Conservation (phyloP, 129 eudicot genomes). For the Artemisia tridentata region DNA sequence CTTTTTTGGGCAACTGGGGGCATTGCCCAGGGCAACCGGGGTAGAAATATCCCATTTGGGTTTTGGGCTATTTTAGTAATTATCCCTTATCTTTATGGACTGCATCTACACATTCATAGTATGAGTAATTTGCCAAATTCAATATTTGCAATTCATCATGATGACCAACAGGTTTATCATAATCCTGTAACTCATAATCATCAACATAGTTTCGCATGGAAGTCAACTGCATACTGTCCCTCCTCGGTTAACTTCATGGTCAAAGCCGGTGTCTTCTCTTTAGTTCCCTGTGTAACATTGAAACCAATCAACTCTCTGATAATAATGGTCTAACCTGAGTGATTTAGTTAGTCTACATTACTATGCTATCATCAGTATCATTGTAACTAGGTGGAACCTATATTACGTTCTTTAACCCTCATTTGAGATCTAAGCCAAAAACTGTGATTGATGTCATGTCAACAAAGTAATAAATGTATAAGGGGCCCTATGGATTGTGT, state of each 20-base stretch:
- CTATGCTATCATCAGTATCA: neutral
- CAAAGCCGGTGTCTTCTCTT: conserved; percentile 56
- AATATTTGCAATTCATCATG: too few relatives aligned
- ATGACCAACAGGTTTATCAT: too few relatives aligned
- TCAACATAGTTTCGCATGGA: conserved; percentile 85
- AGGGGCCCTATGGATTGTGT: neutral
- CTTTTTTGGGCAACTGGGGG: too few relatives aligned
- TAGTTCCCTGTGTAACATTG: conserved; percentile 58
- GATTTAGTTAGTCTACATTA: neutral
- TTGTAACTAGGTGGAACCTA: neutral
- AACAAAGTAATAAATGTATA: neutral
- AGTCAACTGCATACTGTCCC: conserved; percentile 70
- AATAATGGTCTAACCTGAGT: neutral
- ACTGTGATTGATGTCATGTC: neutral
- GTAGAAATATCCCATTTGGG: too few relatives aligned
- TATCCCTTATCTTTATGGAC: too few relatives aligned
- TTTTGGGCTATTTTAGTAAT: too few relatives aligned
- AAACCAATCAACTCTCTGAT: neutral
- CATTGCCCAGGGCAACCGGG: too few relatives aligned
- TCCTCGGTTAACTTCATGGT: conserved; percentile 56
- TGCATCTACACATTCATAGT: too few relatives aligned
- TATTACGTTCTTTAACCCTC: neutral
- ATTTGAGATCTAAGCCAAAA: neutral
- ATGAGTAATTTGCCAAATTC: too few relatives aligned
- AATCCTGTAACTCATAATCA: too few relatives aligned